A percentile compares a stretch with the other conserved stretches of the same genome.
phyloP scores from a whole-genome alignment of 2,329 filamentous ascomycete genomes.

The Pyrenophora seminiperda region DNA sequence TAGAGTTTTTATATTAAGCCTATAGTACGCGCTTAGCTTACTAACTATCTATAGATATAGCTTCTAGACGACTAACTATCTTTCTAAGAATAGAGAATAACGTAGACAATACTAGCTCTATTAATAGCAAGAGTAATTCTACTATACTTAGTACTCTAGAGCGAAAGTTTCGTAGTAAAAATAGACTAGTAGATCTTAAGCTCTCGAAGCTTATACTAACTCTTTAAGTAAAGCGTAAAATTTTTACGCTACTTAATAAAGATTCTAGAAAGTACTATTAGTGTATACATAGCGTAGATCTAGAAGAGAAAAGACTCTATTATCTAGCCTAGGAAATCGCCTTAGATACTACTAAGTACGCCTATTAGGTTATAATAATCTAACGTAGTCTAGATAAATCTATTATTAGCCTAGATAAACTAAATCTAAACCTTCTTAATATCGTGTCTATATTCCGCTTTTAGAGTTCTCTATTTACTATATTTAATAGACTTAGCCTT shows the following conservation, averaged over 20 bases:
- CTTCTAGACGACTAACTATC: slow-evolving; percentile 13
- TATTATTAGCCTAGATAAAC: slow-evolving; percentile 8
- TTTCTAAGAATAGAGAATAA: slow-evolving; percentile 10
- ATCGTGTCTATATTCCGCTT: slow-evolving; percentile 16
- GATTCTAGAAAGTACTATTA: slow-evolving; percentile 7
- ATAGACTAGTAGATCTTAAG: not conserved
- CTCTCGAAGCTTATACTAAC: slow-evolving; percentile 1
- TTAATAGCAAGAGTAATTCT: not conserved
- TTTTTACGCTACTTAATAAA: slow-evolving; percentile 6
- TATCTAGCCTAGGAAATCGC: slow-evolving; percentile 11
- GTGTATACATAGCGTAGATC: slow-evolving; percentile 19
- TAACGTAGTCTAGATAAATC: slow-evolving; percentile 7
- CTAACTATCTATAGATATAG: slow-evolving; percentile 2
- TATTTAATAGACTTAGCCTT: slow-evolving; percentile 9
- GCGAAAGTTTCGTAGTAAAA: slow-evolving; percentile 1
- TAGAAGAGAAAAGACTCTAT: slow-evolving; percentile 11
- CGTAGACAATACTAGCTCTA: not conserved
- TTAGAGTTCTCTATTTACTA: slow-evolving; percentile 13
- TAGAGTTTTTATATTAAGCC: slow-evolving; percentile 1
- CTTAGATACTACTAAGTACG: not conserved
- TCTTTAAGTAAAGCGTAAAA: not conserved
- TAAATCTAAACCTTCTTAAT: slow-evolving; percentile 19
- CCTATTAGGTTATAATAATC: slow-evolving; percentile 15
- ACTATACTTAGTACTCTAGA: not conserved
- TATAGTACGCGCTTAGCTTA: not conserved